Percentiles rank a stretch among this genome's conserved stretches.
These are phyloP conservation scores for Uronychia binucleata DNA, from an alignment of 73 alveolate species.

Conservation along the genomic window DNA sequence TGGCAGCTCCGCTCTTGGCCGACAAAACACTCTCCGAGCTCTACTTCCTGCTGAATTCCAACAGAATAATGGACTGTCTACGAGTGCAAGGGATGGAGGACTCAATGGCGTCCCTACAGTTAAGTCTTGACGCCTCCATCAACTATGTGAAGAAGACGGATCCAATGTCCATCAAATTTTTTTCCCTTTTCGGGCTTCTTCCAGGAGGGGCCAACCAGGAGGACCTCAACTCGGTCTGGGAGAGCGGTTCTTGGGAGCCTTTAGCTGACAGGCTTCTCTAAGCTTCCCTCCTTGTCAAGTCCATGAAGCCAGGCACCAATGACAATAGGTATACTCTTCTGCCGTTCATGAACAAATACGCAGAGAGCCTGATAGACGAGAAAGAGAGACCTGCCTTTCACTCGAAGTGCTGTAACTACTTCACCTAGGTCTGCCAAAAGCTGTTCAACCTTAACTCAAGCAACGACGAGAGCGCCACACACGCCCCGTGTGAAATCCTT, in stretches of 20 bases:
- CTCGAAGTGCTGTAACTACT: constrained; percentile 5
- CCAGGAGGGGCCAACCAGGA: constrained; percentile 51
- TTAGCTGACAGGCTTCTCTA: constrained; percentile 23
- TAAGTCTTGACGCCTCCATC: constrained; percentile 45
- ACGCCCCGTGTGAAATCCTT: not conserved
- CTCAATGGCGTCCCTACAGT: constrained; percentile 44
- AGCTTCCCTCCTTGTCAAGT: constrained; percentile 22
- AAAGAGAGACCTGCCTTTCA: constrained; percentile 2
- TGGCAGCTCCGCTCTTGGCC: constrained; percentile 60
- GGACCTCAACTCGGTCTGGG: constrained; percentile 51
- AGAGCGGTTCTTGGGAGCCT: constrained; percentile 18
- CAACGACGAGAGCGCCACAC: not conserved
- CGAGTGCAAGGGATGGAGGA: constrained; percentile 31
- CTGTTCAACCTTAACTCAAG: constrained; percentile 1
- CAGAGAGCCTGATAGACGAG: constrained; percentile 6
- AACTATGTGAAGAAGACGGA: constrained; percentile 20
- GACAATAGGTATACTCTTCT: constrained; percentile 17
- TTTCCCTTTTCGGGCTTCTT: constrained; percentile 45
- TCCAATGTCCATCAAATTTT: constrained; percentile 36
- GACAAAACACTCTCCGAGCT: constrained; percentile 47
- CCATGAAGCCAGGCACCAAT: constrained; percentile 3
- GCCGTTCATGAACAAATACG: constrained; percentile 18
- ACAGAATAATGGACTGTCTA: constrained; percentile 37
- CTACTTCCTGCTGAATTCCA: constrained; percentile 23
- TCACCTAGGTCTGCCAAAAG: not conserved